phyloP scores from a whole-genome alignment of 352 stramenopile genomes.

The Albugo laibachii region DNA sequence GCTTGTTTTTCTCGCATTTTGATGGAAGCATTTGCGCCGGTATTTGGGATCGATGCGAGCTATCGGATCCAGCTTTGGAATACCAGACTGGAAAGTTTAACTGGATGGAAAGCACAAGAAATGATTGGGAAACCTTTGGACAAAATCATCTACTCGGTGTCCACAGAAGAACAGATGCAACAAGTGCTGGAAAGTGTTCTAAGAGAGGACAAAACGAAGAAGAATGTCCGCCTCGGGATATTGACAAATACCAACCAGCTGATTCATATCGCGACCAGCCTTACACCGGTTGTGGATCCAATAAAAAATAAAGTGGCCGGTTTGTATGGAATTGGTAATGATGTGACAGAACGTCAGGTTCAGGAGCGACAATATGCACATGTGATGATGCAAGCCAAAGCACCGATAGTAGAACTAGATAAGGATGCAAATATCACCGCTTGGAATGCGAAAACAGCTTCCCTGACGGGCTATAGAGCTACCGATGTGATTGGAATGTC shows the following conservation, averaged over 20 bases:
- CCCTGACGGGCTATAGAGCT: slow-evolving; percentile 34
- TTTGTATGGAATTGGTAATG: slow-evolving; percentile 38
- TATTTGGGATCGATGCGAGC: slow-evolving; percentile 28
- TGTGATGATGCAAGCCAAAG: slow-evolving; percentile 53
- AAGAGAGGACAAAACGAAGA: slow-evolving; percentile 15
- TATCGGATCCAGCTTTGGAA: slow-evolving; percentile 51
- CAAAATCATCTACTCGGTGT: slow-evolving; percentile 16
- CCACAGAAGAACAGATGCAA: slow-evolving; percentile 14
- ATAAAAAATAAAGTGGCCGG: slow-evolving; percentile 2
- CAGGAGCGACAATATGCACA: slow-evolving; percentile 27
- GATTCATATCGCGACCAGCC: slow-evolving; percentile 25
- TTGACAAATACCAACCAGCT: slow-evolving; percentile 21
- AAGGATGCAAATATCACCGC: slow-evolving; percentile 30
- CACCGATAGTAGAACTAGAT: slow-evolving; percentile 61
- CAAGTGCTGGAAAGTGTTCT: slow-evolving; percentile 12
- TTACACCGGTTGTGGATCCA: slow-evolving; percentile 21
- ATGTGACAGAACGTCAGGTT: slow-evolving; percentile 23
- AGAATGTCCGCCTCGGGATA: slow-evolving; percentile 16
- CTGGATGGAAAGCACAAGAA: slow-evolving; percentile 17
- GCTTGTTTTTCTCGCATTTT: slow-evolving; percentile 13
- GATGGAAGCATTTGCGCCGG: slow-evolving; percentile 40
- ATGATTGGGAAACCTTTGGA: slow-evolving; percentile 22
- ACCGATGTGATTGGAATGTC: slow-evolving; percentile 21
- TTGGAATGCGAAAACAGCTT: slow-evolving; percentile 44
- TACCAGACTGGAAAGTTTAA: slow-evolving; percentile 26